phyloP scores from a whole-genome alignment of 306 rosid genomes.

The Vigna nakashimae region DNA sequence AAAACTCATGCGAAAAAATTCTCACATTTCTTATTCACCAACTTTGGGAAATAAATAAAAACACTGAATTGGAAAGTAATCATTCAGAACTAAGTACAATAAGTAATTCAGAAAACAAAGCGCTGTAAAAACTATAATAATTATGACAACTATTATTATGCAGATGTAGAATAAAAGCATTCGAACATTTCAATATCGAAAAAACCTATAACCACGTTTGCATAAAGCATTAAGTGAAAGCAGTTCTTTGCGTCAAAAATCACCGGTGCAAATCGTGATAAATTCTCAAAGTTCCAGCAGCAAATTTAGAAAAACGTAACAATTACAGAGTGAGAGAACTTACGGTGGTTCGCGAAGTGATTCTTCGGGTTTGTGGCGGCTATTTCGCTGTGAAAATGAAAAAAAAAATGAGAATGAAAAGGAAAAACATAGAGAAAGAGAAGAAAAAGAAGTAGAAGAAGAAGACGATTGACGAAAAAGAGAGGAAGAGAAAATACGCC shows the following conservation, averaged over 20 bases:
- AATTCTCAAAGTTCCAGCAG: background rate
- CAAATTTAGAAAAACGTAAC: background rate
- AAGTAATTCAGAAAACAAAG: background rate
- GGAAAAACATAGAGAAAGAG: background rate
- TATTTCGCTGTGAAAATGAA: conserved; percentile 58
- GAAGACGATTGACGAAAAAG: background rate
- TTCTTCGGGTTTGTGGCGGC: conserved; percentile 70
- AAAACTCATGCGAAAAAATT: background rate
- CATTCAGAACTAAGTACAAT: conserved; percentile 7
- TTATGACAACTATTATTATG: background rate
- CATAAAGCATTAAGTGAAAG: background rate
- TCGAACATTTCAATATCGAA: background rate
- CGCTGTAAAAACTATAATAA: background rate
- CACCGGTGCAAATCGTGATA: background rate
- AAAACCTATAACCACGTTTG: background rate
- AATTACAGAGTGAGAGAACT: conserved; percentile 24
- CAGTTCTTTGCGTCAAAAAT: no score
- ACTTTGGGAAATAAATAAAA: background rate
- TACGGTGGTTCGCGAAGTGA: conserved; percentile 68
- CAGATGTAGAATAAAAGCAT: background rate
- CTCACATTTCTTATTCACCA: background rate
- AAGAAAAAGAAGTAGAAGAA: no score
- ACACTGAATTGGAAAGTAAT: background rate
- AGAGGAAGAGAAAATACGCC: conserved; percentile 16
- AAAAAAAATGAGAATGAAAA: background rate